Evolutionary conservation across 2,329 filamentous ascomycete genomes (phyloP).

Genomic region (Trichoderma sp.): DNA sequence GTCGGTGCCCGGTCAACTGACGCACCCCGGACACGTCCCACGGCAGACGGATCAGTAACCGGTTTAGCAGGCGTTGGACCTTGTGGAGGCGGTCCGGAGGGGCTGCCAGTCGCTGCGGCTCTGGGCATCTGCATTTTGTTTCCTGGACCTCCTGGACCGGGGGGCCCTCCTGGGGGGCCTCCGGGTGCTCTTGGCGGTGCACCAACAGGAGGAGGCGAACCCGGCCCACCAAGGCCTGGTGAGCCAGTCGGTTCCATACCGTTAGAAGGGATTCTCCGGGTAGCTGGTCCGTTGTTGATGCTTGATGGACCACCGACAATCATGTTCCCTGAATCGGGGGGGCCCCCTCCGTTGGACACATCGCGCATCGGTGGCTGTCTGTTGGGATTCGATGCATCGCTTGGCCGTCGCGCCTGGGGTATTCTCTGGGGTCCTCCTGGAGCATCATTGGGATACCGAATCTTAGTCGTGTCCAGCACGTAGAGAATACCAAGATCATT

Average conservation of each 20-base stretch:
- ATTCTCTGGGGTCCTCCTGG: slow-evolving; percentile 37
- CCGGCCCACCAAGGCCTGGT: slow-evolving; percentile 30
- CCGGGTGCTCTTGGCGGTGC: slow-evolving; percentile 7
- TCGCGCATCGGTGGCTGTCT: slow-evolving; percentile 48
- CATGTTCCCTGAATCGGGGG: slow-evolving; percentile 47
- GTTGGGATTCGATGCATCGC: slow-evolving; percentile 33
- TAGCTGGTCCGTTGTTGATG: slow-evolving; percentile 38
- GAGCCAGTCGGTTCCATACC: slow-evolving; percentile 35
- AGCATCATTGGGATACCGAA: slow-evolving; percentile 85
- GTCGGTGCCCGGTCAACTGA: slow-evolving; percentile 46
- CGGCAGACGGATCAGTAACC: slow-evolving; percentile 37
- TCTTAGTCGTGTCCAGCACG: slow-evolving; percentile 90
- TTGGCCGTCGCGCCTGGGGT: slow-evolving; percentile 43
- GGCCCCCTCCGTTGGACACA: slow-evolving; percentile 47
- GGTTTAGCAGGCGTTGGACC: slow-evolving; percentile 52
- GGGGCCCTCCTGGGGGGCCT: slow-evolving; percentile 4
- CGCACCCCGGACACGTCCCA: slow-evolving; percentile 46
- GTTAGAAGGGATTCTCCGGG: slow-evolving; percentile 37
- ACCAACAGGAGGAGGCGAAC: slow-evolving; percentile 17
- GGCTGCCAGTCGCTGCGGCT: slow-evolving; percentile 30
- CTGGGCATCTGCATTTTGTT: slow-evolving; percentile 39
- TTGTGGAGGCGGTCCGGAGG: slow-evolving; percentile 53
- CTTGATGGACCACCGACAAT: slow-evolving; percentile 38
- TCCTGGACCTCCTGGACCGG: slow-evolving; percentile 25
- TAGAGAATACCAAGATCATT: slow-evolving; percentile 87